These are phyloP conservation scores for Agaricales sp. DNA, from an alignment of 1,284 basidiomycete genomes.

Conservation along the genomic window DNA sequence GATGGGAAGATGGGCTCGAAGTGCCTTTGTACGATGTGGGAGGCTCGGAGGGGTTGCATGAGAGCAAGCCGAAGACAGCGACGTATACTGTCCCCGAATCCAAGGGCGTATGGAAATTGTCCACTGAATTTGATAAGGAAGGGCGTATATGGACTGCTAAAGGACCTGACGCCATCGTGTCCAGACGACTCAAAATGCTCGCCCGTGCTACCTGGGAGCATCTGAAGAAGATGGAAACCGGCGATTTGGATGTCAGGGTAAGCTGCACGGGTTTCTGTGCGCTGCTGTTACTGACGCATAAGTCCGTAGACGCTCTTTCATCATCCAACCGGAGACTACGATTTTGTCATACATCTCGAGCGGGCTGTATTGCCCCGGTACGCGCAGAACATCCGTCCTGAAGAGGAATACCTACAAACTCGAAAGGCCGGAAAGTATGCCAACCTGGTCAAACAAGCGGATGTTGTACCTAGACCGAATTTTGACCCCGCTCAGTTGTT, in stretches of 20 bases:
- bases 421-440: constrained; percentile 34
- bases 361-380: constrained; percentile 63
- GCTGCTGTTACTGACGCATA: not conserved
- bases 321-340: constrained; percentile 80
- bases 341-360: constrained; percentile 75
- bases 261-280: constrained; percentile 8
- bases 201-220: constrained; percentile 62
- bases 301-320: constrained; percentile 61
- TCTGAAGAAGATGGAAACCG: constrained; percentile 35
- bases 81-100: constrained; percentile 15
- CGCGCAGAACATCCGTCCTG: constrained; percentile 51
- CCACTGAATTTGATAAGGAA: constrained; percentile 69
- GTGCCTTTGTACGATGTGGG: constrained; percentile 43
- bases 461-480: constrained; percentile 38
- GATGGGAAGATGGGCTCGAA: constrained; percentile 61
- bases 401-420: constrained; percentile 25
- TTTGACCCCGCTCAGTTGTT: constrained; percentile 77
- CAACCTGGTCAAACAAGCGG: constrained; percentile 27
- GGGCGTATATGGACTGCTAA: constrained; percentile 70
- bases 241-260: constrained; percentile 43
- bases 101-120: constrained; percentile 68
- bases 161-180: constrained; percentile 59
- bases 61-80: constrained; percentile 14
- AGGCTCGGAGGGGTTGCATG: not conserved
- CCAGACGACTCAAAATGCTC: constrained; percentile 57